phyloP scores from a whole-genome alignment of 1,139 yeast species.

The Pichia sp. region DNA sequence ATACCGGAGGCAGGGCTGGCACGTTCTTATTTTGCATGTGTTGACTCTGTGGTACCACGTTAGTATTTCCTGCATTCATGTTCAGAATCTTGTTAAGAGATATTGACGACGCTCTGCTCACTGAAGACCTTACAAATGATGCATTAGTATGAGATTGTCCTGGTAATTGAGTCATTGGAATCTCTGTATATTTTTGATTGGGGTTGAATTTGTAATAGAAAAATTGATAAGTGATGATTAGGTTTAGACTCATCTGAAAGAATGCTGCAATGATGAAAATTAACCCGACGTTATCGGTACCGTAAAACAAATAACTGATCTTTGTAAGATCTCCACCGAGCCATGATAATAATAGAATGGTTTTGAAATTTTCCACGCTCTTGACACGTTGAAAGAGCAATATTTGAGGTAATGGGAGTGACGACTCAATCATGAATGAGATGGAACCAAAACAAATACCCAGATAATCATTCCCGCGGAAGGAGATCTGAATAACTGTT shows the following conservation, averaged over 20 bases:
- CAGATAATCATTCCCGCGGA: constrained; percentile 35
- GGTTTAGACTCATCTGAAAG: constrained; percentile 73
- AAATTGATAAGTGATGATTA: constrained; percentile 70
- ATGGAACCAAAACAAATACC: constrained; percentile 60
- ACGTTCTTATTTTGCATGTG: too few species aligned
- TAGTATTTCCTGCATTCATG: background rate
- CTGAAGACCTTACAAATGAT: background rate
- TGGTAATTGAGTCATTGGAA: constrained; percentile 8
- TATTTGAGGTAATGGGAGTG: constrained; percentile 84
- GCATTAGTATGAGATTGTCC: background rate
- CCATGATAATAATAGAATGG: constrained; percentile 75
- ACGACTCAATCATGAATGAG: constrained; percentile 74
- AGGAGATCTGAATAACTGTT: constrained; percentile 37
- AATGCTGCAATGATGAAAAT: constrained; percentile 73
- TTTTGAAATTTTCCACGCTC: constrained; percentile 71
- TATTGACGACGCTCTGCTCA: constrained; percentile 9
- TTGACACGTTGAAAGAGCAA: constrained; percentile 60
- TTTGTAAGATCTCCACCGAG: constrained; percentile 81
- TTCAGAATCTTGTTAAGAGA: constrained; percentile 4
- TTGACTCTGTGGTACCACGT: constrained; percentile 11
- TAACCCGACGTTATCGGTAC: constrained; percentile 60
- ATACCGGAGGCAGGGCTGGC: too few species aligned
- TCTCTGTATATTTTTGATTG: background rate
- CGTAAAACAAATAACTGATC: constrained; percentile 61
- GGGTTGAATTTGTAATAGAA: constrained; percentile 40